Conservation (phyloP, 1,284 basidiomycete genomes). For the Microbotryum violaceum region DNA sequence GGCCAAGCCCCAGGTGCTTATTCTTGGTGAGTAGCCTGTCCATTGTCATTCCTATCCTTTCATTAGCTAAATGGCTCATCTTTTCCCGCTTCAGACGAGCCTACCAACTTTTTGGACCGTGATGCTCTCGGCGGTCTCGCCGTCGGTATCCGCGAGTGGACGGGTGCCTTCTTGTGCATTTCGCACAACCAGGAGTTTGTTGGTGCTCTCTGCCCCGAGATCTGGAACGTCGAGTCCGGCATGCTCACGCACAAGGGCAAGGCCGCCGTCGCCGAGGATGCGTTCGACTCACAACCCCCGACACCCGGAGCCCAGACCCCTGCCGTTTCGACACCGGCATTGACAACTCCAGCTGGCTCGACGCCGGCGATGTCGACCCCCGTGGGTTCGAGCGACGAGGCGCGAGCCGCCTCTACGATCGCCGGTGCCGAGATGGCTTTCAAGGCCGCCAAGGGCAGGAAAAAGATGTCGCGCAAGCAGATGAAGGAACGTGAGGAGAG, state of each 20-base stretch:
- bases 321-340: conserved; percentile 44
- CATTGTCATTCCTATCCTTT: conserved; percentile 32
- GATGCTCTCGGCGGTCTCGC: conserved; percentile 79
- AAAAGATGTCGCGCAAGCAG: conserved; percentile 85
- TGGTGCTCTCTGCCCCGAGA: conserved; percentile 68
- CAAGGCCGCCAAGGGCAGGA: conserved; percentile 64
- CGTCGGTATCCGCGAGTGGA: conserved; percentile 93
- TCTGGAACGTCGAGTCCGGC: conserved; percentile 58
- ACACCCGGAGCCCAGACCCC: conserved; percentile 56
- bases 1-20: conserved; percentile 77
- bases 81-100: conserved; percentile 48
- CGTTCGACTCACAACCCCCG: conserved; percentile 47
- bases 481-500: conserved; percentile 52
- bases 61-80: neutral
- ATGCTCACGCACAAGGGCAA: conserved; percentile 82
- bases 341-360: conserved; percentile 39
- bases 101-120: conserved; percentile 86
- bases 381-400: conserved; percentile 43
- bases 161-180: conserved; percentile 92
- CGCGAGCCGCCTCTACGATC: conserved; percentile 31
- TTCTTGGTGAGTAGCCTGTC: conserved; percentile 27
- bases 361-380: conserved; percentile 42
- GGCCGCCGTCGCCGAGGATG: conserved; percentile 70
- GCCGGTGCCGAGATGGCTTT: conserved; percentile 27
- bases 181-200: conserved; percentile 88